These are phyloP conservation scores for Umbellularia californica DNA, from an alignment of 164 flowering plant species.

Conservation along the genomic window DNA sequence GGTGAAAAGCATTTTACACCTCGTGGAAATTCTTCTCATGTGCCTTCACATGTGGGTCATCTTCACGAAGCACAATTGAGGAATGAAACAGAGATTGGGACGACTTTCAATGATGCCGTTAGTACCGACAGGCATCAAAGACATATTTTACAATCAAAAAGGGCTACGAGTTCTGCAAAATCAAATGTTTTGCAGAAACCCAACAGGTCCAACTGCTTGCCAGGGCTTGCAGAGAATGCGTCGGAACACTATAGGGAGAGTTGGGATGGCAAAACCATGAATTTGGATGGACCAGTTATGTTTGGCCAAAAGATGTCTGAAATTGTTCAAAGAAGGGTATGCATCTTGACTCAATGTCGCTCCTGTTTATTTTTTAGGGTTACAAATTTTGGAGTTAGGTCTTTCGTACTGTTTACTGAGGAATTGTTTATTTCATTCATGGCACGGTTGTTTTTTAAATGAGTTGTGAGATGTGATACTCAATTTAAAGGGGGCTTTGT, in stretches of 20 bases:
- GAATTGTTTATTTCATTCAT: no score
- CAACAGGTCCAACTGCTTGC: conserved; percentile 36
- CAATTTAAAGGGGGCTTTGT: background rate
- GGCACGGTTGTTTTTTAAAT: background rate
- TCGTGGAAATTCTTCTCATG: conserved; percentile 49
- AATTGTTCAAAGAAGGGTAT: conserved; percentile 73
- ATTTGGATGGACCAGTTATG: conserved; percentile 33
- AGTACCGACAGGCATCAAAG: conserved; percentile 36
- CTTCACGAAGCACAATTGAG: conserved; percentile 42
- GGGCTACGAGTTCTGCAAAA: conserved; percentile 44
- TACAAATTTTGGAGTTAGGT: background rate
- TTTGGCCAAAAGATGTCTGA: conserved; percentile 63
- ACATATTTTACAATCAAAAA: conserved; percentile 47
- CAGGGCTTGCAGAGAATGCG: conserved; percentile 43
- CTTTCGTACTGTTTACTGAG: background rate
- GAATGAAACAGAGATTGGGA: conserved; percentile 43
- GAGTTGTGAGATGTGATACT: background rate
- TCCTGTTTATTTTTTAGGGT: background rate
- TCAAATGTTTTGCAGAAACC: conserved; percentile 50
- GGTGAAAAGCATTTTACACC: conserved; percentile 40
- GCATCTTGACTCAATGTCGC: conserved; percentile 1
- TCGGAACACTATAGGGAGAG: conserved; percentile 49
- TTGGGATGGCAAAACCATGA: conserved; percentile 52
- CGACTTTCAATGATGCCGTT: conserved; percentile 26
- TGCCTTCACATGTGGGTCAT: conserved; percentile 44